A percentile compares a stretch with the other conserved stretches of the same genome.
Conservation (phyloP, 2,329 filamentous ascomycete genomes). For the Blumeria hordei region DNA sequence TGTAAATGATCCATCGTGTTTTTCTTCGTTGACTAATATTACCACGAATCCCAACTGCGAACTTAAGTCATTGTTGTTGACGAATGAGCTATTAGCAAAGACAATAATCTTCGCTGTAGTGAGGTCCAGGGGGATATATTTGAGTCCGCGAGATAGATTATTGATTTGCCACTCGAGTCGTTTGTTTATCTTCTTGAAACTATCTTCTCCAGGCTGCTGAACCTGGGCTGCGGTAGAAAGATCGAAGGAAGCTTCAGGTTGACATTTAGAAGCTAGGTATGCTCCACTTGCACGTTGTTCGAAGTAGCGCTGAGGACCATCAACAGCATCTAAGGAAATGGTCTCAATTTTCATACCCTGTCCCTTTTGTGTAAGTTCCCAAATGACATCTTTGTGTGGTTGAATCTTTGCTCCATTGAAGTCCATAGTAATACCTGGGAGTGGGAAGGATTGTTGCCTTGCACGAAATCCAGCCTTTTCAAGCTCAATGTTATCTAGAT, state of each 20-base stretch:
- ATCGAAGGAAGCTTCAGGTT: background rate
- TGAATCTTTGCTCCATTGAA: slow-evolving; percentile 1
- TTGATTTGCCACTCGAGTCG: no score
- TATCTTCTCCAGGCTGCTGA: background rate
- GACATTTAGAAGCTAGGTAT: background rate
- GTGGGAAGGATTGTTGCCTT: background rate
- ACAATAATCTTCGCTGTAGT: background rate
- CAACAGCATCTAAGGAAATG: no score
- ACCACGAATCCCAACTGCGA: no score
- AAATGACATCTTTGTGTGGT: background rate
- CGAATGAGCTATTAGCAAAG: background rate
- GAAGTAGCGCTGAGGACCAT: background rate
- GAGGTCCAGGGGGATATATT: no score
- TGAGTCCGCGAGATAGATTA: background rate
- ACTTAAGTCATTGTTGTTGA: no score
- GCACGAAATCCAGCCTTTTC: no score
- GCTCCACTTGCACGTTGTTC: background rate
- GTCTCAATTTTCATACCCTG: background rate
- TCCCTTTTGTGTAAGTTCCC: background rate
- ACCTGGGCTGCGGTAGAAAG: slow-evolving; percentile 1
- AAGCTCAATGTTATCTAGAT: background rate
- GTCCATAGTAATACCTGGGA: background rate
- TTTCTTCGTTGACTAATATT: no score
- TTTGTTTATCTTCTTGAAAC: background rate
- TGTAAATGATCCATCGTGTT: no score